Base-by-base conservation (phyloP, 2,329 filamentous ascomycete species). In the Colletotrichum magnum region DNA sequence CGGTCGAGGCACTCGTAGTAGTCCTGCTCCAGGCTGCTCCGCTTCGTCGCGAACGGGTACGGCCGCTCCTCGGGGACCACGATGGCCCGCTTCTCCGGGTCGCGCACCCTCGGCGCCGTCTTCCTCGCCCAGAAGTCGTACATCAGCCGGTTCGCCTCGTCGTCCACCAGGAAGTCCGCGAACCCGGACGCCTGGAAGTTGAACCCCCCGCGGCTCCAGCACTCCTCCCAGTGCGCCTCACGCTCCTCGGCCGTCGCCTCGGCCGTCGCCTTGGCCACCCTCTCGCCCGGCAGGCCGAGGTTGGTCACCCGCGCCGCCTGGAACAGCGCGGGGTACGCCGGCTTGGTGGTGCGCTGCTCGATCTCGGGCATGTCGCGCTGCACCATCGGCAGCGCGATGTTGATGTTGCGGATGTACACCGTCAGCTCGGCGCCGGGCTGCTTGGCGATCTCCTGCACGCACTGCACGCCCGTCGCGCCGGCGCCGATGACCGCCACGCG, bases 391-490 rank as follows among this genome's bases (percentile, higher is more conserved):
- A 91, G 74, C 13, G 85, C 86, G 13, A 87, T 82, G 65, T 89
- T 90, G 0, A 89, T 87, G 2, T 86, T 90, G 18, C 89, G 81
- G 69, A 90, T 84, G 73, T 89, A 89, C 2, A 90, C 84, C 2
- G 77, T 79, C 43, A 82, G 64, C 21, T 78, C 68, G 2, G 59
- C 62, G 10, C 81, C 77, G 4, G 41, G 62, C 72, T 75, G 56
- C 71, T 83, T 84, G 4, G 81, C 76, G 68, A 76, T 67, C 57
- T 75, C 73, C 62, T 76, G 76, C 1, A 77, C 71, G 39, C 77
- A 74, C 62, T 80, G 78, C 0, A 79, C 66, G 0, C 71, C 77
- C 1, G 78, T 75, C 4, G 77, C 76, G 0, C 78, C 78, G 5
- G 72, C 71, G 4, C 79, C 79, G n/a, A 80, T 74, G 13, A 80